Evolutionary conservation across 2,329 filamentous ascomycete species (phyloP).

Genomic region (Cercospora citrullina): DNA sequence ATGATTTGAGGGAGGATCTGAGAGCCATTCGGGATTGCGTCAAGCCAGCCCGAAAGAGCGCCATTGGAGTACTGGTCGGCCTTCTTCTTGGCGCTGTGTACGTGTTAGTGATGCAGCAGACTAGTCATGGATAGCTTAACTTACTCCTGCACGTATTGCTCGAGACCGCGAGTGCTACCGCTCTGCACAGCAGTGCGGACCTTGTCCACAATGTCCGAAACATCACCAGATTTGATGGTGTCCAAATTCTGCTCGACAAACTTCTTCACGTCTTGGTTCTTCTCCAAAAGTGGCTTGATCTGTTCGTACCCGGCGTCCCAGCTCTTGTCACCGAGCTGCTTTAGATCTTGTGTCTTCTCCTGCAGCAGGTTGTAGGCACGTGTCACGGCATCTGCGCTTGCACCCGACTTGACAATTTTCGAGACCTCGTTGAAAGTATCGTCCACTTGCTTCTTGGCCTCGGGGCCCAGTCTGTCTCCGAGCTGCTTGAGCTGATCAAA

Average conservation of each 20-base stretch:
- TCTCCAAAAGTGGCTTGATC: conserved; percentile 70
- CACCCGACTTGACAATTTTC: conserved; percentile 62
- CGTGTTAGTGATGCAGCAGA: not conserved
- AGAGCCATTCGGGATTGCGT: conserved; percentile 63
- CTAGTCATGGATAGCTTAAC: not conserved
- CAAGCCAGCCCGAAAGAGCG: conserved; percentile 60
- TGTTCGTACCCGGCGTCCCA: conserved; percentile 69
- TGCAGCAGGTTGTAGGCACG: conserved; percentile 63
- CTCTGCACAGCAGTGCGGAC: conserved; percentile 62
- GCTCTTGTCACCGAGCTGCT: conserved; percentile 68
- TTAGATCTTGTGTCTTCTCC: conserved; percentile 67
- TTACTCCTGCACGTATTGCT: conserved; percentile 59
- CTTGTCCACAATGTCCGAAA: conserved; percentile 63
- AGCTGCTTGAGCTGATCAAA: conserved; percentile 69
- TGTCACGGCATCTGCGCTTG: conserved; percentile 57
- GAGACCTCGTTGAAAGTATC: conserved; percentile 68
- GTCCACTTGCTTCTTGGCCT: conserved; percentile 74
- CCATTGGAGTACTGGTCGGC: conserved; percentile 53
- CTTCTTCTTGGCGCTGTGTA: conserved; percentile 53
- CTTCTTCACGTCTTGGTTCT: conserved; percentile 74
- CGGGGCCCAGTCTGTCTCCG: conserved; percentile 69
- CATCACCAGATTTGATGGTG: conserved; percentile 65
- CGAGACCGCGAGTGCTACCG: conserved; percentile 59
- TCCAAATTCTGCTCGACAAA: conserved; percentile 70
- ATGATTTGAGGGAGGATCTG: conserved; percentile 67